Evolutionary conservation across 2,329 filamentous ascomycete genomes (phyloP).

Genomic region (Penicillium palitans): DNA sequence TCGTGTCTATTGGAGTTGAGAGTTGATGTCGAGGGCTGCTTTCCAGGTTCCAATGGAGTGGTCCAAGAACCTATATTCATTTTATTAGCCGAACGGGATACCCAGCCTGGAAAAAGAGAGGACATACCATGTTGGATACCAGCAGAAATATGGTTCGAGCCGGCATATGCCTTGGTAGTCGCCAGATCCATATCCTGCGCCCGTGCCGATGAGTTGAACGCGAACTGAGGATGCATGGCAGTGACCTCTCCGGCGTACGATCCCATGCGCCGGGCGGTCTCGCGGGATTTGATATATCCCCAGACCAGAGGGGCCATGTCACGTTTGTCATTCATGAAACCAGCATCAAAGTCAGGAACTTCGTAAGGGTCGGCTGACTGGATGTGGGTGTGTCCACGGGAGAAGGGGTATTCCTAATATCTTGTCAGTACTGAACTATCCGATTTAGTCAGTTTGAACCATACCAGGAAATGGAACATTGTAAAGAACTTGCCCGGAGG

Average conservation of each 20-base stretch:
- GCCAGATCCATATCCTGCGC: slow-evolving; percentile 71
- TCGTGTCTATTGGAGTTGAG: slow-evolving; percentile 66
- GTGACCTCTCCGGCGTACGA: slow-evolving; percentile 74
- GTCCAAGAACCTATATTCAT: slow-evolving; percentile 57
- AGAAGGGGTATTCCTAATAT: slow-evolving; percentile 67
- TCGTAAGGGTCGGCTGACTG: slow-evolving; percentile 71
- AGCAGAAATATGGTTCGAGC: slow-evolving; percentile 68
- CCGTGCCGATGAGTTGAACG: slow-evolving; percentile 67
- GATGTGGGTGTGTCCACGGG: slow-evolving; percentile 70
- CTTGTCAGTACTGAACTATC: background rate
- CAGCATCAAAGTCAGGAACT: slow-evolving; percentile 73
- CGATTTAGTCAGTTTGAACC: background rate
- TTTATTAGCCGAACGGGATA: background rate
- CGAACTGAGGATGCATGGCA: slow-evolving; percentile 68
- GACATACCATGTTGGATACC: slow-evolving; percentile 67
- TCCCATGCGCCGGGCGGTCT: slow-evolving; percentile 75
- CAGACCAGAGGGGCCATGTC: slow-evolving; percentile 85
- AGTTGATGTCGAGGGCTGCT: slow-evolving; percentile 49
- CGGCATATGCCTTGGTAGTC: slow-evolving; percentile 74
- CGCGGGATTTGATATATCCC: slow-evolving; percentile 79
- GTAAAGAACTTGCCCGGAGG: slow-evolving; percentile 78
- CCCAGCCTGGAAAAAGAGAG: too few species aligned
- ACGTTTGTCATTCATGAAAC: slow-evolving; percentile 82
- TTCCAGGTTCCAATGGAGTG: slow-evolving; percentile 57
- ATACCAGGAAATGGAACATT: slow-evolving; percentile 74